These are phyloP conservation scores for Penicillium sp. DNA, from an alignment of 2,329 filamentous ascomycete genomes.

Conservation along the genomic window DNA sequence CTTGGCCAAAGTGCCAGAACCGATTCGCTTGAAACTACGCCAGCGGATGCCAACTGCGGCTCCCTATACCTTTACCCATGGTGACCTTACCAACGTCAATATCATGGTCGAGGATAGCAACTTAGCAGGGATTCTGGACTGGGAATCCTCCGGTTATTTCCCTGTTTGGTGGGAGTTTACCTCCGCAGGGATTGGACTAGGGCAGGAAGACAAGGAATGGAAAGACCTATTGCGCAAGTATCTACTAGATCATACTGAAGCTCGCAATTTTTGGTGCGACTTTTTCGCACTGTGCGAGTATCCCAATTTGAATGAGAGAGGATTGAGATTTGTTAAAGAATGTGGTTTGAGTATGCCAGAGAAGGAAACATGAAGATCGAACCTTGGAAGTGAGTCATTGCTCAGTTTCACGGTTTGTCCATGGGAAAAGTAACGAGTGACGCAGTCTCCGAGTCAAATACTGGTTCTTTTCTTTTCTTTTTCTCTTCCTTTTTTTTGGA, in stretches of 20 bases:
- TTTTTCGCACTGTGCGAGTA: not conserved
- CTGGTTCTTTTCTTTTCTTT: no score
- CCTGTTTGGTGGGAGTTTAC: constrained; percentile 38
- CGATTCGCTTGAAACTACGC: constrained; percentile 10
- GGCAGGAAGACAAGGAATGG: constrained; percentile 12
- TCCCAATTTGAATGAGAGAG: constrained; percentile 1
- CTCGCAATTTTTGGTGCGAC: constrained; percentile 1
- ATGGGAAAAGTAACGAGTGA: no score
- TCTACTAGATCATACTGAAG: not conserved
- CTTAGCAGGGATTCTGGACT: constrained; percentile 40
- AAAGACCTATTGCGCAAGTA: constrained; percentile 10
- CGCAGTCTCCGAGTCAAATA: no score
- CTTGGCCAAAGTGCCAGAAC: constrained; percentile 12
- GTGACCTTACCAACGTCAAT: constrained; percentile 38
- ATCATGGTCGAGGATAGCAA: constrained; percentile 41
- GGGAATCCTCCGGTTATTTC: constrained; percentile 39
- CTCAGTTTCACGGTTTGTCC: no score
- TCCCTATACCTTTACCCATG: constrained; percentile 41
- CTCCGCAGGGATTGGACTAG: constrained; percentile 1
- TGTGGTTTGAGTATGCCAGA: no score
- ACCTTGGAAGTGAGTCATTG: no score
- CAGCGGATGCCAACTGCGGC: constrained; percentile 18
- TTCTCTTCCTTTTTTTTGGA: no score
- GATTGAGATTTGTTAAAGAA: not conserved
- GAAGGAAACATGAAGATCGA: no score